These are phyloP conservation scores for Annulohypoxylon bovei DNA, from an alignment of 495 filamentous ascomycete species.

Conservation along the genomic window DNA sequence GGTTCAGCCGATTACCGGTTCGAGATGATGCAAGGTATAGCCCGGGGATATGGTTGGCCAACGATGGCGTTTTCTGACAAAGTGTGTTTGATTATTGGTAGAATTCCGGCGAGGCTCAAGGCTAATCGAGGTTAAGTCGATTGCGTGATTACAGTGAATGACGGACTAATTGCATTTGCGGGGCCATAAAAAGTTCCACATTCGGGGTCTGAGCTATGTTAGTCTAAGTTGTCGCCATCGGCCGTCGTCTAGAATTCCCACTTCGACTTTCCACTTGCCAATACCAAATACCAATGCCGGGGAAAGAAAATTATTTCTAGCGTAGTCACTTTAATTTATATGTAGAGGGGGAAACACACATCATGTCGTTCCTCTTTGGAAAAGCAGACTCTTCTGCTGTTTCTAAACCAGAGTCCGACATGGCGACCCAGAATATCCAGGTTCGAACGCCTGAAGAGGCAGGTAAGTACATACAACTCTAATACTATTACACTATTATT, in stretches of 20 bases:
- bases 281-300: constrained; percentile 26
- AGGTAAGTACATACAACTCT: constrained; percentile 40
- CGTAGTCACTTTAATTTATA: constrained; percentile 24
- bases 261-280: constrained; percentile 20
- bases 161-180: constrained; percentile 40
- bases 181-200: constrained; percentile 40
- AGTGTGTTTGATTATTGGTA: constrained; percentile 42
- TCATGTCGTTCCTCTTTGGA: constrained; percentile 49
- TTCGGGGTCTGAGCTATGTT: constrained; percentile 40
- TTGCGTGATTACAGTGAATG: constrained; percentile 46
- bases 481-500: background rate
- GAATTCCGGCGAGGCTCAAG: constrained; percentile 24
- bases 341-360: constrained; percentile 30
- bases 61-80: constrained; percentile 47
- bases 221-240: constrained; percentile 28
- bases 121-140: constrained; percentile 43
- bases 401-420: constrained; percentile 41
- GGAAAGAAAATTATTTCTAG: constrained; percentile 32
- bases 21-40: constrained; percentile 41
- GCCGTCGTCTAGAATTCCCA: constrained; percentile 34
- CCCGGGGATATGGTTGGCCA: constrained; percentile 39
- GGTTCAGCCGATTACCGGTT: constrained; percentile 41
- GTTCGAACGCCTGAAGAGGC: constrained; percentile 49
- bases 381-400: constrained; percentile 47
- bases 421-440: constrained; percentile 46